Evolutionary conservation across 192 early-diverging fungal species (phyloP).

Genomic region (Rhizoclosmatium sp.): DNA sequence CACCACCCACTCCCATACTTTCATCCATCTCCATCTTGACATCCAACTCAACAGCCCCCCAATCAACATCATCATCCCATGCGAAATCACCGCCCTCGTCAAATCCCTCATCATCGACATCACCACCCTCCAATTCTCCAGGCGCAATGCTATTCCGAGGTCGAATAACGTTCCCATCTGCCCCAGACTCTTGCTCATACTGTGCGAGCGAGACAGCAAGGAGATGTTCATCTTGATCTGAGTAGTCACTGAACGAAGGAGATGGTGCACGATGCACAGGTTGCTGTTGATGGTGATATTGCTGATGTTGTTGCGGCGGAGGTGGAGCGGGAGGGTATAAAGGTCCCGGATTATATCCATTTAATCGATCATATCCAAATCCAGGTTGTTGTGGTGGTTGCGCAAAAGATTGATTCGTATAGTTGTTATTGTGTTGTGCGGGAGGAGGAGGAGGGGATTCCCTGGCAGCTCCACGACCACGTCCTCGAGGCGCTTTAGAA

Average conservation of each 20-base stretch:
- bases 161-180: background rate
- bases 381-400: background rate
- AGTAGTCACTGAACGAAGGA: background rate
- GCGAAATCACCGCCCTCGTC: background rate
- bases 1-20: background rate
- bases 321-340: background rate
- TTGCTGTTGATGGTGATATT: background rate
- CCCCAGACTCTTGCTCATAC: background rate
- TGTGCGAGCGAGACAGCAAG: background rate
- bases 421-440: too few species aligned
- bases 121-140: background rate
- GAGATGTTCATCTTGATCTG: background rate
- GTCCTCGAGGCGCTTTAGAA: background rate
- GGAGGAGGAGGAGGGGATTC: too few species aligned
- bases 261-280: background rate
- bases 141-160: background rate
- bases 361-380: background rate
- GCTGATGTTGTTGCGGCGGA: background rate
- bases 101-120: background rate
- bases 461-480: background rate
- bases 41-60: background rate
- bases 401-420: background rate
- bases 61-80: too few species aligned
- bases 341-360: background rate
- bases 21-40: background rate